Conservation (phyloP, 2,329 filamentous ascomycete genomes). For the Amauroascus verrucosus region DNA sequence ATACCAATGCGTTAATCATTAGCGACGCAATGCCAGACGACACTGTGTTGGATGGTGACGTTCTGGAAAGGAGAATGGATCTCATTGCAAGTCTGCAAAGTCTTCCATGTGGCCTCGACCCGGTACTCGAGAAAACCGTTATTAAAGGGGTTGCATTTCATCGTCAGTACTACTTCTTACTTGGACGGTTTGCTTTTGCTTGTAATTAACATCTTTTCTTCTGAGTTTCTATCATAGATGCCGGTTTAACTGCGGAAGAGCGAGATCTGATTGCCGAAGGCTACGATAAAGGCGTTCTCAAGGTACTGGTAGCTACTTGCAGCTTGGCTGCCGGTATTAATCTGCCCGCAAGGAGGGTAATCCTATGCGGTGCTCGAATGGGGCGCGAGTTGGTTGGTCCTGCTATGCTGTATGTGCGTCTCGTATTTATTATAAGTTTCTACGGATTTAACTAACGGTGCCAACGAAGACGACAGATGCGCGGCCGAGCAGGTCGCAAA, state of each 20-base stretch:
- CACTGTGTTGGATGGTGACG: conserved; percentile 37
- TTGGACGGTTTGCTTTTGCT: neutral
- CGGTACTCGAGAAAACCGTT: conserved; percentile 54
- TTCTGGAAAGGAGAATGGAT: conserved; percentile 52
- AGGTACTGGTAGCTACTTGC: conserved; percentile 65
- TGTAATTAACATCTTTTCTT: conserved; percentile 10
- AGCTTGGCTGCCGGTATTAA: conserved; percentile 78
- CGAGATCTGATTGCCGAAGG: conserved; percentile 60
- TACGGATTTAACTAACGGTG: conserved; percentile 19
- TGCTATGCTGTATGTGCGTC: conserved; percentile 52
- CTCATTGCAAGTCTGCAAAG: conserved; percentile 57
- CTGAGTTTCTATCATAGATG: conserved; percentile 28
- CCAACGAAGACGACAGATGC: conserved; percentile 58
- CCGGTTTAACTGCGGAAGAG: conserved; percentile 59
- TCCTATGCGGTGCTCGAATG: conserved; percentile 65
- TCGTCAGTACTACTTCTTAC: conserved; percentile 41
- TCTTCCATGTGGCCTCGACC: conserved; percentile 56
- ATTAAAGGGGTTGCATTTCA: conserved; percentile 63
- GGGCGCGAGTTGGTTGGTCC: conserved; percentile 66
- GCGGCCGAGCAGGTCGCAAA: conserved; percentile 65
- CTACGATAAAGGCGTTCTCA: conserved; percentile 58
- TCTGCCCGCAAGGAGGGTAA: conserved; percentile 59
- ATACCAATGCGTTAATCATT: conserved; percentile 58
- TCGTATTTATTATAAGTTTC: neutral
- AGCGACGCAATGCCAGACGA: conserved; percentile 53